Base-by-base conservation (phyloP, 805 yeast genomes). In the Komagataella phaffii region DNA sequence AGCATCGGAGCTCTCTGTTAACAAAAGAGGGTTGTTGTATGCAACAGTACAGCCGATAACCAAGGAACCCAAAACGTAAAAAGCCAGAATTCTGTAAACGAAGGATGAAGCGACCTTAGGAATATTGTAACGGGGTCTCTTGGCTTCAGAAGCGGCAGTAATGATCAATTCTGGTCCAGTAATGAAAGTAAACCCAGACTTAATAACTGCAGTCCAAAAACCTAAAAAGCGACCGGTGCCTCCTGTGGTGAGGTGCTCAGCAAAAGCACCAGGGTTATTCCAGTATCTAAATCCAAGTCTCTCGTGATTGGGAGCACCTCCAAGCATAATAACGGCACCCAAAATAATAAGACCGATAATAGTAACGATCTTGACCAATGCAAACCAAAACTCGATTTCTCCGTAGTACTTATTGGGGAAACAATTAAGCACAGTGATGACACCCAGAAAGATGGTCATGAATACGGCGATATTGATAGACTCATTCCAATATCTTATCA, bases 111-210 rank as follows among this genome's bases (percentile, higher is more conserved):
- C 56, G 5, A 68, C 68, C 52, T 64, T 65, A 49, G 68, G 68
- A 36, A 65, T 54, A 53, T 62, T 62, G 36, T 56, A 49, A 55
- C 68, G 58, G 52, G 69, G 69, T 45, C 57, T 58, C 50, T 56
- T 56, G 21, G 68, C 55, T 57, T 65, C 69, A 30, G 66, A 65
- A 47, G 68, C 65, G 52, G 67, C 62, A 21, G 60, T 55, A 47
- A 60, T 57, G 48, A 64, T 57, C 45, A 64, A 60, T 53, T 65
- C 68, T 7, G 68, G 68, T 8, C 63, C 53, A 47, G 73, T 60
- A 44, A 81, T 77, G 60, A 80, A 81, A 3, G 85, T 78, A 57
- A 80, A 82, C 14, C 81, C 87, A 45, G 84, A 79, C 59, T 78
- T 80, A 56, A 81, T 76, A 49, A 82, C 68, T 21, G 77, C 80